phyloP scores from a whole-genome alignment of 306 rosid species.

The Cicer chorassanicum region DNA sequence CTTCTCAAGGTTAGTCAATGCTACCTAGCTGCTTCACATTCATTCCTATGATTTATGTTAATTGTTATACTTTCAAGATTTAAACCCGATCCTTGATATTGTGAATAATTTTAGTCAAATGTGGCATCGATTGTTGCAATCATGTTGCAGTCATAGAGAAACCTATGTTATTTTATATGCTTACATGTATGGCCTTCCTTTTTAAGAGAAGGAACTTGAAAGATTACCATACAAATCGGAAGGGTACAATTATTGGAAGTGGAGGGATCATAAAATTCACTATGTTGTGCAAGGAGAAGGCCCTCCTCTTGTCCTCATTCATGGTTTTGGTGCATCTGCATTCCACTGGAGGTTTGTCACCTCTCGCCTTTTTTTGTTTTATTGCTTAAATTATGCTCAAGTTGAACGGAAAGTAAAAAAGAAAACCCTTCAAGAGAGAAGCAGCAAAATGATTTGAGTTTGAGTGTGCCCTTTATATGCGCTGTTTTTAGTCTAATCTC shows the following conservation, averaged over 20 bases:
- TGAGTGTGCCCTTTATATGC: neutral
- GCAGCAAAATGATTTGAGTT: neutral
- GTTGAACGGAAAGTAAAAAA: neutral
- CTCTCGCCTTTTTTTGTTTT: neutral
- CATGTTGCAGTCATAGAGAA: neutral
- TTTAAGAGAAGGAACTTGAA: conserved; percentile 42
- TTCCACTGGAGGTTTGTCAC: conserved; percentile 82
- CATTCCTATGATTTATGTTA: neutral
- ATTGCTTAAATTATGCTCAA: neutral
- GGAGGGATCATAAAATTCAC: conserved; percentile 91
- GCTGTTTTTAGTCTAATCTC: neutral
- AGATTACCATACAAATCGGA: conserved; percentile 71
- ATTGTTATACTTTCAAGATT: neutral
- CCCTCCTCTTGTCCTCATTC: conserved; percentile 82
- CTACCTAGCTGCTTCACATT: neutral
- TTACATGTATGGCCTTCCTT: conserved; percentile 6
- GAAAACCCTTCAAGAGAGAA: neutral
- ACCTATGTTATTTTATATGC: neutral
- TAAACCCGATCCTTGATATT: neutral
- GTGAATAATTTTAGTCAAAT: neutral
- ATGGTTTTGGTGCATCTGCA: conserved; percentile 95
- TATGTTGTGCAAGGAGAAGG: conserved; percentile 97
- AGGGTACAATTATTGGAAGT: conserved; percentile 89
- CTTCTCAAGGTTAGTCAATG: conserved; percentile 59
- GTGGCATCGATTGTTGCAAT: too few relatives aligned